phyloP scores from a whole-genome alignment of 208 protist genomes.

The Trypanosoma scelopori region DNA sequence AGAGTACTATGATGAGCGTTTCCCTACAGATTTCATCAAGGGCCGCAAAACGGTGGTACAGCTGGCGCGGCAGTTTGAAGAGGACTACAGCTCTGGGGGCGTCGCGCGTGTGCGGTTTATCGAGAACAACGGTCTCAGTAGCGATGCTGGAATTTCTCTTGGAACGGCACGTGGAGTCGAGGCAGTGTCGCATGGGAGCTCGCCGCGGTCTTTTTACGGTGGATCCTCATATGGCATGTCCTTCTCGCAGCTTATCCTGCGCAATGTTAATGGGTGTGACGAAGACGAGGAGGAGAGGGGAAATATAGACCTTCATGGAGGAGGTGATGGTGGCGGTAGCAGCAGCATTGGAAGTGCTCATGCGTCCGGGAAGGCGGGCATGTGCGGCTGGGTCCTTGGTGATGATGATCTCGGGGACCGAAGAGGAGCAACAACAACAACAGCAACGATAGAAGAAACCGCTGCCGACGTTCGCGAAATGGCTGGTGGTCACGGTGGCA shows the following conservation, averaged over 20 bases:
- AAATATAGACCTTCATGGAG: not conserved
- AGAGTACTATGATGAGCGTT: constrained; percentile 65
- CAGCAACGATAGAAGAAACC: too few species aligned
- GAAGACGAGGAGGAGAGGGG: not conserved
- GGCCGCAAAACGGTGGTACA: constrained; percentile 56
- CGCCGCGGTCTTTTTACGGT: constrained; percentile 17
- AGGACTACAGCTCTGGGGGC: constrained; percentile 79
- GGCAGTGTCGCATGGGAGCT: constrained; percentile 2
- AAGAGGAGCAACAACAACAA: too few species aligned
- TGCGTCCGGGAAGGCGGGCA: not conserved
- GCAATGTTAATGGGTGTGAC: not conserved
- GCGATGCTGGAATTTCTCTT: constrained; percentile 4
- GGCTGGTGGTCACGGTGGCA: constrained; percentile 9
- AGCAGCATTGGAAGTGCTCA: not conserved
- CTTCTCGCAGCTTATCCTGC: constrained; percentile 27
- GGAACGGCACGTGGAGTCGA: not conserved
- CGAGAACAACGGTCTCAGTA: constrained; percentile 62
- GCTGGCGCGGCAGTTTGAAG: constrained; percentile 57
- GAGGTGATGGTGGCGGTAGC: not conserved
- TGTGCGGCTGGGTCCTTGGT: too few species aligned
- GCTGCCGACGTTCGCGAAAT: not conserved
- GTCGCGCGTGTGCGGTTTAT: constrained; percentile 64
- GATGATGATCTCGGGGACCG: too few species aligned
- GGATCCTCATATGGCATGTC: constrained; percentile 19
- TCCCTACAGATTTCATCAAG: constrained; percentile 59